Base-by-base conservation (phyloP, 1,139 yeast genomes). In the Hansenula sp. region DNA sequence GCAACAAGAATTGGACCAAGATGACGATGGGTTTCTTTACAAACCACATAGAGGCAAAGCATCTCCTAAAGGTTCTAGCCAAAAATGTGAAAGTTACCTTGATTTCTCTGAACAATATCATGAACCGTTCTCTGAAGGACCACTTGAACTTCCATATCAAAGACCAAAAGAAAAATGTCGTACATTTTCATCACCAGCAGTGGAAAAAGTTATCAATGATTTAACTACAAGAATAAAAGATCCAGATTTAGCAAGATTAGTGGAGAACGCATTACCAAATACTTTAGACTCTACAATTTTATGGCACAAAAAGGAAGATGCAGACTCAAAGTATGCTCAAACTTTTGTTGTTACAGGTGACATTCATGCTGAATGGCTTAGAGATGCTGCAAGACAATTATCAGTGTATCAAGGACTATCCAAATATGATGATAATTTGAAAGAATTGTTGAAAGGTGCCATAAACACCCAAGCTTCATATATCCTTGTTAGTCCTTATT, bases 261-360 rank as follows among this genome's bases (percentile, higher is more conserved):
- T 88, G 51, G 96, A 87, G 55, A 88, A 88, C 57, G 75, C 94
- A 41, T 73, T 88, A 45, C 96, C 96, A 9, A 89, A 89, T 56
- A 88, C 96, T 0, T 65, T 89, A 39, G 96, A 88, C 55, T 88
- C 96, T 0, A 87, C 96, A 0, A 77, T 88, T 37, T 67, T 84
- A 43, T 88, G 90, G 88, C 88, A 83, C 57, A 53, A 68, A 55
- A 39, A 43, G 2, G 12, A 36, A 20, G 25, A 37, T 17, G 25
- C 34, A 9, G 45, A 46, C 17, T 25, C 19, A 31, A 46, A 27
- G 27, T 38, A 50, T 11, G 73, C 79, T 2, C 66, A 71, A 44
- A 68, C 83, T 0, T 88, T 88, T 61, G 75, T 88, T 2, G 95
- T 88, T 27, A 88, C 96, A 0, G 96, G 96, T 4, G 96, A 87